These are phyloP conservation scores for Penicillium sp. DNA, from an alignment of 2,329 filamentous ascomycete species.

Conservation along the genomic window DNA sequence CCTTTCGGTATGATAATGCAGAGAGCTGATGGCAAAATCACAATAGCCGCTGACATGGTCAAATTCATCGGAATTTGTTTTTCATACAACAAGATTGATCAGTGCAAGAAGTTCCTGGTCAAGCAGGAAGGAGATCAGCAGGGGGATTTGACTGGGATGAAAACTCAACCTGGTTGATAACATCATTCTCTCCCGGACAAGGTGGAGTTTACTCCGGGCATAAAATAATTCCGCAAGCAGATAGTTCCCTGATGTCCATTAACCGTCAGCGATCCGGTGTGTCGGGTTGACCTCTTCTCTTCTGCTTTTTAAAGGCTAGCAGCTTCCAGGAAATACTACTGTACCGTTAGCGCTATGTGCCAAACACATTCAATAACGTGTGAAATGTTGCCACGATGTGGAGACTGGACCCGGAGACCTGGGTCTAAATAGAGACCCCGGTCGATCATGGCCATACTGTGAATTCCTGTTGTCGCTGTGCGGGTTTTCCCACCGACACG, in stretches of 20 bases:
- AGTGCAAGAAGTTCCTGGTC: slow-evolving; percentile 14
- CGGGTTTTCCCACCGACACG: not conserved
- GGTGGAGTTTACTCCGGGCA: not conserved
- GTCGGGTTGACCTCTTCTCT: not conserved
- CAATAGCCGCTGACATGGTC: slow-evolving; percentile 22
- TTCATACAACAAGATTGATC: slow-evolving; percentile 30
- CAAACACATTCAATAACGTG: not conserved
- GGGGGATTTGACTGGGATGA: not conserved
- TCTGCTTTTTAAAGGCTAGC: not conserved
- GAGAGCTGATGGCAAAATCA: not conserved
- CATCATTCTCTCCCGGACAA: not conserved
- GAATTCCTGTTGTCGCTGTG: not conserved
- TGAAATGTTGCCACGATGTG: not conserved
- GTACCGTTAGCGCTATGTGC: not conserved
- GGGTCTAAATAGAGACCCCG: not conserved
- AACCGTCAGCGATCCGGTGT: not conserved
- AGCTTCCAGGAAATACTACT: too few species aligned
- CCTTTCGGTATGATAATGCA: not conserved
- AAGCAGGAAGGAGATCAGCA: not conserved
- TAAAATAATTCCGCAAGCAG: not conserved
- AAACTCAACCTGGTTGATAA: not conserved
- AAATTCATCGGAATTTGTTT: slow-evolving; percentile 32
- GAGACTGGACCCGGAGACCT: not conserved
- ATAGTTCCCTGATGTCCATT: not conserved
- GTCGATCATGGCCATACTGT: not conserved